A percentile compares a stretch with the other conserved stretches of the same genome.
Conservation (phyloP, 1,284 basidiomycete genomes). For the Fomitopsis palustris region DNA sequence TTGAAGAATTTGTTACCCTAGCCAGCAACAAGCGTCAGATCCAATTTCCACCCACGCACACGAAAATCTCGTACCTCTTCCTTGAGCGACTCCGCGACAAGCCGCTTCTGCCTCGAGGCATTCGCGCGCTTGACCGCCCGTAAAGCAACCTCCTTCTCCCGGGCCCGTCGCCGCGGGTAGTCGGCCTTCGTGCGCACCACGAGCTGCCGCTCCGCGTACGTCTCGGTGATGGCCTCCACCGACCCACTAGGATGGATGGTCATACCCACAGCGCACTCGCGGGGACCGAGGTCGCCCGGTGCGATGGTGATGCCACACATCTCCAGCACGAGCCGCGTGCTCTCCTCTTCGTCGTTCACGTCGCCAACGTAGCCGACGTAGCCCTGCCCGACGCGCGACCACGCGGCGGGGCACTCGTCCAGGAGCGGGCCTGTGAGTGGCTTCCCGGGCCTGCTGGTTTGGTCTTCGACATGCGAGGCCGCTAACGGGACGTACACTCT, state of each 20-base stretch:
- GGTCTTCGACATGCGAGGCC: conserved; percentile 11
- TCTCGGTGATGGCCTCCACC: conserved; percentile 2
- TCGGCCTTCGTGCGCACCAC: not conserved
- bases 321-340: conserved; percentile 14
- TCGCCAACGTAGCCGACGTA: conserved; percentile 19
- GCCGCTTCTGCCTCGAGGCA: conserved; percentile 4
- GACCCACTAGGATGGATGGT: not conserved
- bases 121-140: conserved; percentile 10
- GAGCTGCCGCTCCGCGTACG: not conserved
- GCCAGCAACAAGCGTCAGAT: not conserved
- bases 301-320: conserved; percentile 17
- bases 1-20: conserved; percentile 28
- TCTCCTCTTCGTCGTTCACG: conserved; percentile 17
- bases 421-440: conserved; percentile 7
- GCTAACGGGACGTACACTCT: conserved; percentile 16
- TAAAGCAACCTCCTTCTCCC: conserved; percentile 11
- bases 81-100: conserved; percentile 5
- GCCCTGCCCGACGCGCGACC: conserved; percentile 13
- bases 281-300: conserved; percentile 15
- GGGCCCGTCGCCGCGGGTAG: not conserved
- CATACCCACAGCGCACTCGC: not conserved
- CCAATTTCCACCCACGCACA: not conserved
- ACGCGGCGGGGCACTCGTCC: conserved; percentile 16
- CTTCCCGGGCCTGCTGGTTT: conserved; percentile 5
- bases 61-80: conserved; percentile 4